Base-by-base conservation (phyloP, 2,329 filamentous ascomycete genomes). In the Apiospora koreana region DNA sequence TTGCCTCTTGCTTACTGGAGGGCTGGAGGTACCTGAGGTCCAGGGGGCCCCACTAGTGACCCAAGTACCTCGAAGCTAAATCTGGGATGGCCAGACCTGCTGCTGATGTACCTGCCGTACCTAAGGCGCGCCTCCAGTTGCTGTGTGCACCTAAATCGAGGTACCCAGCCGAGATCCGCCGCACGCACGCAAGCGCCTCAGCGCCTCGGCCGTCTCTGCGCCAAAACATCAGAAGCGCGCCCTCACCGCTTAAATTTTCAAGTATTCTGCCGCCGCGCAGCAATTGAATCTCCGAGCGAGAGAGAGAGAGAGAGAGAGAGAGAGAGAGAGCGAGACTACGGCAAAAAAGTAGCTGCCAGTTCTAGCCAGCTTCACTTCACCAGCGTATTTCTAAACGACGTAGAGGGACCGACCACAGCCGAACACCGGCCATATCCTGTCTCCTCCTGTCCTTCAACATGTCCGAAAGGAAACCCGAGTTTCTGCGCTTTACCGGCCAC, bases 401-500 rank as follows among this genome's bases (percentile, higher is more conserved):
- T 14, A 3, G 25, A 31, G 25, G 41, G 41, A 43, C 25, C 16
- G 41, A 43, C 25, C 16, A 58, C 50, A 38, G 54, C 28, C 31
- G 12, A 43, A 43, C 18, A n/a, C 31, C 54, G 21, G 23, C 48
- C 21, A 46, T n/a, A 28, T 7, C 23, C 28, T n/a, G 43, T 46
- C 12, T 21, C 18, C 21, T n/a, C 18, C 1, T 28, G n/a, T 12
- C 54, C 10, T 14, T n/a, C 42, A 78, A 72, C 8, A 79, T 79
- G 78, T 77, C 78, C 67, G 65, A 75, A 48, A 74, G 77, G 31
- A 76, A 83, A 74, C 81, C 86, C 72, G 86, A 89, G 70, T 89
- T 86, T 77, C 80, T 97, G 70, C 90, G 91, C 75, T 95, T 99
- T 80, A 95, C 93, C 67, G 92, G 93, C 76, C 94, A 97, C 81